Evolutionary conservation across 169 alveolate genomes (phyloP), one percentile per base, ranked within the genome.

Genomic region (Eimeria maxima): DNA sequence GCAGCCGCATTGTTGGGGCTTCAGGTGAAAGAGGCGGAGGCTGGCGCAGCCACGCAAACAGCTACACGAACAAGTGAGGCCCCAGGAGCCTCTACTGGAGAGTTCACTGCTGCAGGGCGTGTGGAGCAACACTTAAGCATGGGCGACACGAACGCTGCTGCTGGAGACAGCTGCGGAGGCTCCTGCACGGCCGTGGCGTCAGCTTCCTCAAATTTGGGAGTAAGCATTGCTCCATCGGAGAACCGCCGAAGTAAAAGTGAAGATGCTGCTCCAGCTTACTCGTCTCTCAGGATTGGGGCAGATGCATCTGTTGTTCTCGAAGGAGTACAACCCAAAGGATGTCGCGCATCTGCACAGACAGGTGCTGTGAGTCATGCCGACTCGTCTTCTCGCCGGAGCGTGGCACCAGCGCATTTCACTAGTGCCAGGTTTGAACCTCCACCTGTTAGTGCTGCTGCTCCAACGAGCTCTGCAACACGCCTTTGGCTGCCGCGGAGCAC

Each of bases 401-500:
- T 24, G 92, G 67, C 74, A 63, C 60, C 50, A n/a, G 27, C 91
- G 2, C 91, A 47, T n/a, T 45, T 50, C 91, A 53, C 73, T 57
- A 83, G 91, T 33, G 73, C 53, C 67, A 50, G 73, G 91, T 73
- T 73, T 73, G 50, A 53, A 33, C 80, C 93, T 11, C 27, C 22
- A n/a, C 63, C 80, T 16, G 65, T 65, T 33, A 33, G 80, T 16
- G 80, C 22, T 16, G 60, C 1, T 38, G 93, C 63, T 55, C 57
- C 80, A 10, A 7, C 45, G 27, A n/a, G 65, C 63, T 27, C 50
- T 38, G 60, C 50, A 3, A 29, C 81, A 33, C 93, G 93, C 47
- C 63, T 38, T n/a, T 86, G 93, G 93, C 55, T 86, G 53, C 81
- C 93, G n/a, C 80, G 81, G 55, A 86, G 67, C 80, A 55, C 81